phyloP scores from a whole-genome alignment of 2,329 filamentous ascomycete species.

The Orbilia oligospora region DNA sequence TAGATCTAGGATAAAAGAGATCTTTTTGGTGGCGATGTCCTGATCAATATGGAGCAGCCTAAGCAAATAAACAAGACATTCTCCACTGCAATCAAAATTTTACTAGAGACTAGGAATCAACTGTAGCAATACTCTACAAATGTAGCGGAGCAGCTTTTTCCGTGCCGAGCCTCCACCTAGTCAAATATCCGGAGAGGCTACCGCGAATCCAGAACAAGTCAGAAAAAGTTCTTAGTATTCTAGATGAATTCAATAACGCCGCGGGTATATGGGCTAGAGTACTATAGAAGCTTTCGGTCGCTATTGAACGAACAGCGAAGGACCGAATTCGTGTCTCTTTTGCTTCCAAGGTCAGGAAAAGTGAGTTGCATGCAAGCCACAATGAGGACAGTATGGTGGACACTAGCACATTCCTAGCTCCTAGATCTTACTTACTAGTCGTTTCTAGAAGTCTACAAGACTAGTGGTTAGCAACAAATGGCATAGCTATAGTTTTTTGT shows the following conservation, averaged over 20 bases:
- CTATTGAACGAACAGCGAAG: conserved; percentile 18
- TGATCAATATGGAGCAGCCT: conserved; percentile 25
- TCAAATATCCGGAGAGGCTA: conserved; percentile 30
- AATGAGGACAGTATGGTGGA: background rate
- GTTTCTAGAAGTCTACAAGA: background rate
- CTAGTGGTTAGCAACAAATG: no score
- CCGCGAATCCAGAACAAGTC: background rate
- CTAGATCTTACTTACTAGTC: background rate
- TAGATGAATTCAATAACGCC: background rate
- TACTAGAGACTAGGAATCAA: background rate
- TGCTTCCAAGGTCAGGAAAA: background rate
- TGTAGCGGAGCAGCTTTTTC: background rate
- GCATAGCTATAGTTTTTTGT: background rate
- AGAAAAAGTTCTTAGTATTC: background rate
- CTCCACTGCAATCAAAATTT: background rate
- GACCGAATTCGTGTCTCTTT: background rate
- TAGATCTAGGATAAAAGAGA: conserved; percentile 40
- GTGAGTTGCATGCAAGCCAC: background rate
- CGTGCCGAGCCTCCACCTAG: conserved; percentile 2
- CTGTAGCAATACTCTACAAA: background rate
- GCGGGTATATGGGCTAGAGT: background rate
- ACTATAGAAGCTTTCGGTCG: conserved; percentile 2
- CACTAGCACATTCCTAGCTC: background rate
- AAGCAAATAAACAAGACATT: conserved; percentile 22
- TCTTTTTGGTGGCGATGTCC: conserved; percentile 19